Percentiles rank a stretch among this genome's conserved stretches.
Conservation (phyloP, 2,329 filamentous ascomycete species). For the Rhynchosporium secalis region DNA sequence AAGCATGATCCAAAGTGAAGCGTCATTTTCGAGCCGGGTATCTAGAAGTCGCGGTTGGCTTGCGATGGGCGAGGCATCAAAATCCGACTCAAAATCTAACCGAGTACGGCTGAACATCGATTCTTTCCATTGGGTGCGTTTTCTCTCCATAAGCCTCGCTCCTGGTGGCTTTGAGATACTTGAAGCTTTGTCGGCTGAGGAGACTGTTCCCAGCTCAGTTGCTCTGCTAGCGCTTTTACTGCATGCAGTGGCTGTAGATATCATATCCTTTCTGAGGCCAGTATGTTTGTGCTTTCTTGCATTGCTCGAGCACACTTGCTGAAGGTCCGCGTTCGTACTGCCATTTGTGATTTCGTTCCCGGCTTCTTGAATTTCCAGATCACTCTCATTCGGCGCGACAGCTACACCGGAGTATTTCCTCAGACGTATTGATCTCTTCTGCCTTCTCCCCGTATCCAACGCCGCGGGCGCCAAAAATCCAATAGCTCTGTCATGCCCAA, state of each 20-base stretch:
- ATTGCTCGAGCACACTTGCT: too few relatives aligned
- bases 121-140: constrained; percentile 22
- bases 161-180: neutral
- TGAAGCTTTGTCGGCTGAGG: neutral
- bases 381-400: constrained; percentile 2
- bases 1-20: constrained; percentile 44
- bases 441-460: neutral
- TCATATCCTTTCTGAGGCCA: too few relatives aligned
- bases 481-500: neutral
- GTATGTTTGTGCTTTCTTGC: too few relatives aligned
- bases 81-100: constrained; percentile 39
- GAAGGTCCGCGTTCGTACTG: neutral
- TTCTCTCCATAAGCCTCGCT: neutral
- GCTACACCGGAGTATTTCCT: neutral
- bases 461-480: neutral
- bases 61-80: constrained; percentile 18
- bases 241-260: too few relatives aligned
- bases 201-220: too few relatives aligned
- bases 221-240: too few relatives aligned
- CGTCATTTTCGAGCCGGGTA: constrained; percentile 35
- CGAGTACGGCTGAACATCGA: constrained; percentile 21
- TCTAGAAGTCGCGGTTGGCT: constrained; percentile 38
- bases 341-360: neutral
- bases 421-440: neutral
- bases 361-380: neutral